phyloP scores from a whole-genome alignment of 169 alveolate genomes.

The Toxoplasma gondii region DNA sequence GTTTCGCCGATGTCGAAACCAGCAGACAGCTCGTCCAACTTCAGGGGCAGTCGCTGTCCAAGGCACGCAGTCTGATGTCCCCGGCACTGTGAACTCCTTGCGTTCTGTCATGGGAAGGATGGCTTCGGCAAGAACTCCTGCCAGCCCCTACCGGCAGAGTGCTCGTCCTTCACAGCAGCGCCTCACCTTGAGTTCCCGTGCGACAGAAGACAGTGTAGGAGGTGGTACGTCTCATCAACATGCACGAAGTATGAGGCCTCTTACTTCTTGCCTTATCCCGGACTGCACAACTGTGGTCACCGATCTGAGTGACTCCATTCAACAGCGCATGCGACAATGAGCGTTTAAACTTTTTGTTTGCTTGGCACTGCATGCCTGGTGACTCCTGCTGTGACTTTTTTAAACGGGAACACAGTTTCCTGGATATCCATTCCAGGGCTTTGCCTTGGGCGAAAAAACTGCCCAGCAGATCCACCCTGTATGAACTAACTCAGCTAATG shows the following conservation, averaged over 20 bases:
- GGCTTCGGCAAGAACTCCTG: not conserved
- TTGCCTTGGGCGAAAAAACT: no score
- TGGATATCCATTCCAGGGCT: no score
- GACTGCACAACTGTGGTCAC: not conserved
- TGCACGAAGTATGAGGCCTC: no score
- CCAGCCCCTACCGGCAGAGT: not conserved
- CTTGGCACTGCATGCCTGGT: no score
- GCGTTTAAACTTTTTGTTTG: no score
- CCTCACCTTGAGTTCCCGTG: not conserved
- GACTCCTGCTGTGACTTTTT: no score
- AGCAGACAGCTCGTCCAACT: not conserved
- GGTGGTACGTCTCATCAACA: not conserved
- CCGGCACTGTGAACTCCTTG: not conserved
- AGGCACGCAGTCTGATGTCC: not conserved
- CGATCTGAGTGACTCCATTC: not conserved
- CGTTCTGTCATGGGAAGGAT: not conserved
- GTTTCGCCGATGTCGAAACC: slow-evolving; percentile 6
- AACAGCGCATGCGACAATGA: not conserved
- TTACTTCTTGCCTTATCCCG: no score
- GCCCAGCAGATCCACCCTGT: no score
- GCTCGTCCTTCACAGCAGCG: not conserved
- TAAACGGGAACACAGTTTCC: no score
- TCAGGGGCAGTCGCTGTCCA: not conserved
- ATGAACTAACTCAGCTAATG: no score
- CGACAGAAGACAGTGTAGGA: not conserved